Evolutionary conservation across 352 stramenopile genomes (phyloP).

Genomic region (Plasmopara halstedii): DNA sequence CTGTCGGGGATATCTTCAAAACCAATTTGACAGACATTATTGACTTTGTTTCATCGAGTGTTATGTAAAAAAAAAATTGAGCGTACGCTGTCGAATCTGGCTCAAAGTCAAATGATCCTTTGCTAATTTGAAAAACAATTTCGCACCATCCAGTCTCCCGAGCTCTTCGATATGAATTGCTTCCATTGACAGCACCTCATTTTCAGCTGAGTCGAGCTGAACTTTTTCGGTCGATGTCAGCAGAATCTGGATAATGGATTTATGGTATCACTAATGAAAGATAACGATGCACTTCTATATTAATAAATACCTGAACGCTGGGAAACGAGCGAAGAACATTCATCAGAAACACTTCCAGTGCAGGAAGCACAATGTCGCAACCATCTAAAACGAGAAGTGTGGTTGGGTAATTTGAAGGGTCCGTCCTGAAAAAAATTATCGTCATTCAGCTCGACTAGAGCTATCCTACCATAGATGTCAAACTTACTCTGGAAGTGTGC

Average conservation of each 20-base stretch:
- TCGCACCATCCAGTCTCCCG: slow-evolving; percentile 30
- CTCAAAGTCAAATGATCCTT: slow-evolving; percentile 26
- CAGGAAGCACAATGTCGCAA: slow-evolving; percentile 39
- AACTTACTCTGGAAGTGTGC: slow-evolving; percentile 31
- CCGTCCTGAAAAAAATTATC: slow-evolving; percentile 9
- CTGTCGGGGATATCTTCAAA: slow-evolving; percentile 20
- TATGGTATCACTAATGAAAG: not conserved
- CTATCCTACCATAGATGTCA: not conserved
- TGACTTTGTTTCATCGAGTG: not conserved
- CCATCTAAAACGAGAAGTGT: slow-evolving; percentile 51
- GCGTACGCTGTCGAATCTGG: slow-evolving; percentile 37
- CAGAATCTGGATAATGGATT: slow-evolving; percentile 19
- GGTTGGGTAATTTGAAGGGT: slow-evolving; percentile 11
- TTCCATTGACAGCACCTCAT: slow-evolving; percentile 12
- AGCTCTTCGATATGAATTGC: slow-evolving; percentile 30
- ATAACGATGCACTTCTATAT: not conserved
- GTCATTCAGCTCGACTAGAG: too few species aligned
- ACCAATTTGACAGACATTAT: not conserved
- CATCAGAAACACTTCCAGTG: slow-evolving; percentile 38
- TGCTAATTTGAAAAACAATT: slow-evolving; percentile 41
- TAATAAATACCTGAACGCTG: slow-evolving; percentile 30
- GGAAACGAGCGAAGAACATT: slow-evolving; percentile 30
- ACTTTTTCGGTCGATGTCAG: slow-evolving; percentile 28
- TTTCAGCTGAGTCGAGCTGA: slow-evolving; percentile 10
- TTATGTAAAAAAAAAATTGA: not conserved